A percentile compares a stretch with the other conserved stretches of the same genome.
These are phyloP conservation scores for Auriculariales sp. DNA, from an alignment of 768 basidiomycete genomes.

Conservation along the genomic window DNA sequence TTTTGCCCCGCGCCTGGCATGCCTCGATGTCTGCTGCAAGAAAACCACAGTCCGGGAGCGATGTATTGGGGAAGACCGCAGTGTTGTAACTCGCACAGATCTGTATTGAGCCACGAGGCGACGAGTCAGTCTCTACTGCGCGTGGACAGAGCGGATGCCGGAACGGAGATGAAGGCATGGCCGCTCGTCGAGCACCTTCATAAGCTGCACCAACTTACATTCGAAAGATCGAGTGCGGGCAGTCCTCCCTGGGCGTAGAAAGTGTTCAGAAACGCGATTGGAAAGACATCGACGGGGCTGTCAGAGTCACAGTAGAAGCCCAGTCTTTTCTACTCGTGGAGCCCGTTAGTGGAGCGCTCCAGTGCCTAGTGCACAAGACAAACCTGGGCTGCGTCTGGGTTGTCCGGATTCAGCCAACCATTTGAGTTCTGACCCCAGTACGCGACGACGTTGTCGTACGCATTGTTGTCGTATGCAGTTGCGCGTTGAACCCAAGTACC, in stretches of 20 bases:
- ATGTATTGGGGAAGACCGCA: constrained; percentile 44
- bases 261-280: constrained; percentile 50
- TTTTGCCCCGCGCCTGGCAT: constrained; percentile 52
- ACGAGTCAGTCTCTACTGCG: not conserved
- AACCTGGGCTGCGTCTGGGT: constrained; percentile 40
- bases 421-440: constrained; percentile 17
- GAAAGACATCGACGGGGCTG: constrained; percentile 51
- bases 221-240: constrained; percentile 55
- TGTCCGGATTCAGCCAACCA: constrained; percentile 34
- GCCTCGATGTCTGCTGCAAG: constrained; percentile 45
- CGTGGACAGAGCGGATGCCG: not conserved
- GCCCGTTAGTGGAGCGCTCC: not conserved
- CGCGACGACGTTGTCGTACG: constrained; percentile 34
- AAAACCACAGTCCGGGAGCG: constrained; percentile 44
- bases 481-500: not conserved
- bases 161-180: not conserved
- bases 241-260: constrained; percentile 50
- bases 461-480: constrained; percentile 37
- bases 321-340: not conserved
- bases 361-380: not conserved
- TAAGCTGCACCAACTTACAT: constrained; percentile 24
- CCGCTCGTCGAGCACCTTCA: not conserved
- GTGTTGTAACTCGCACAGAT: constrained; percentile 45
- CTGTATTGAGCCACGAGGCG: constrained; percentile 17
- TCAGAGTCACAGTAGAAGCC: constrained; percentile 25